Base-by-base conservation (phyloP, 1,284 basidiomycete species). In the Moniliella sp. region DNA sequence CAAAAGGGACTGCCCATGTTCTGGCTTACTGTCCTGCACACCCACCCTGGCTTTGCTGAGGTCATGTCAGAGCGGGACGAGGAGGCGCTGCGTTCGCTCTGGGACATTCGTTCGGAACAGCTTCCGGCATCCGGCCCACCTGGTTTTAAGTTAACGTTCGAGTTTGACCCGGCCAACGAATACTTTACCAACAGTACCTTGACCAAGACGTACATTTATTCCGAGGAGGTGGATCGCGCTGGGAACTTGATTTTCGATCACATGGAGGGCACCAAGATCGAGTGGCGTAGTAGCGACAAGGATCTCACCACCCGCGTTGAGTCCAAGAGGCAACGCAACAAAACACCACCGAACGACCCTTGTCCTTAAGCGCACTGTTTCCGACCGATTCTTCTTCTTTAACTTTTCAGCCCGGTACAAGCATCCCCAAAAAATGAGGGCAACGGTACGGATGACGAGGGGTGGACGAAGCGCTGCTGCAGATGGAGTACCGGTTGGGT, bases 261-360 rank as follows among this genome's bases (percentile, higher is more conserved):
- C 45, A 81, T 84, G 34, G 74, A 79, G 55, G 86, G 84, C 13
- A 76, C 74, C 36, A 71, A 76, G 57, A 86, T 97, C 65, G 74
- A 77, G 61, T 94, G 88, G 88, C 91, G 88, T 67, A n/a, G n/a
- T n/a, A 83, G 83, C 62, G 88, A 91, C 54, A 88, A 88, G 68
- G 82, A 97, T 65, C 68, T 94, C 38, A 94, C 86, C 34, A 84
- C 86, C 67, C 80, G 82, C 66, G 76, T 83, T 50, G 88, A 94
- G 68, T 86, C 93, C 62, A 93, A 93, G 73, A 94, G 91, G 70
- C 88, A 94, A 66, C 70, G 86, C 52, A 94, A 94, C 69, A 97
- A 94, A 58, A 59, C 49, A 59, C 56, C 30, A 59, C 57, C 50
- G 52, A 59, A 46, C n/a, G n/a, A 59, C 56, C 10, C 46, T 54